phyloP scores from a whole-genome alignment of 805 yeast species.

The Lipomyces yamadae region DNA sequence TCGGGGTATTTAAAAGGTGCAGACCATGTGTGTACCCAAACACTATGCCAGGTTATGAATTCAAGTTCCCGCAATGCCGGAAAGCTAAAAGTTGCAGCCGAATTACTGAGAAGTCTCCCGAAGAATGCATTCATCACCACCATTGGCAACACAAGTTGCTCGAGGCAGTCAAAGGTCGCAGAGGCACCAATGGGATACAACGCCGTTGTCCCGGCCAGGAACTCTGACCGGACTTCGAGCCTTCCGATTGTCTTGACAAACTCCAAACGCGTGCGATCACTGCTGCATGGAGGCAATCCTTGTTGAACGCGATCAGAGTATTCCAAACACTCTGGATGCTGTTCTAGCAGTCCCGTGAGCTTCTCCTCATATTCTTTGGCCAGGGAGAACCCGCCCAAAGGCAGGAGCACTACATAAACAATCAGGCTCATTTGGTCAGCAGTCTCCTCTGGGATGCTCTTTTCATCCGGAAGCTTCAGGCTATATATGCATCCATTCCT shows the following conservation, averaged over 20 bases:
- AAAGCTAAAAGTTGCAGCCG: not conserved
- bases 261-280: not conserved
- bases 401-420: not conserved
- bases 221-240: not conserved
- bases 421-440: not conserved
- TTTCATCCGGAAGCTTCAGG: not conserved
- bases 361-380: not conserved
- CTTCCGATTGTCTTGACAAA: not conserved
- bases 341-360: not conserved
- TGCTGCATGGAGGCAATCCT: not conserved
- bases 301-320: not conserved
- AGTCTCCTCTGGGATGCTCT: not conserved
- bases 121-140: not conserved
- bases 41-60: not conserved
- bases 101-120: not conserved
- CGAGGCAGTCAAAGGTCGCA: not conserved
- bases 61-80: conserved; percentile 1
- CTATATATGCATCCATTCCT: not conserved
- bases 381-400: not conserved
- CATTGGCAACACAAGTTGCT: conserved; percentile 1
- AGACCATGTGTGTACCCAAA: not conserved
- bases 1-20: not conserved
- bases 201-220: not conserved
- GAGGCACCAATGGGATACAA: not conserved
- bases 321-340: conserved; percentile 3